phyloP scores from a whole-genome alignment of 306 rosid genomes.

The Luffa acutangula region DNA sequence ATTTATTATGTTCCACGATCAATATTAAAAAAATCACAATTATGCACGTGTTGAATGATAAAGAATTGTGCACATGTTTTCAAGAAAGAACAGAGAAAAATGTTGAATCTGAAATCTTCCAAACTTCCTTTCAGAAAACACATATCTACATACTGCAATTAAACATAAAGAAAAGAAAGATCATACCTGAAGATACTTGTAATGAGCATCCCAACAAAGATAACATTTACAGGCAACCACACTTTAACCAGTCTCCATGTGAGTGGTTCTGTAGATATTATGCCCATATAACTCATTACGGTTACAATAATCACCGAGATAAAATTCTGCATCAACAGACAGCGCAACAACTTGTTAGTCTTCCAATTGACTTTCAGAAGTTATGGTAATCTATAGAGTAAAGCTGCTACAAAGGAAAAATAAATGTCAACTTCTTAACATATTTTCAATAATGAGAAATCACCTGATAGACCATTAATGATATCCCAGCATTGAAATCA shows the following conservation, averaged over 20 bases:
- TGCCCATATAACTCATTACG: constrained; percentile 53
- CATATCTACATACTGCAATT: neutral
- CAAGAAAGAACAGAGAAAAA: neutral
- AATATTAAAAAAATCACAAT: neutral
- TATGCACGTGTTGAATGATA: neutral
- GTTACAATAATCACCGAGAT: constrained; percentile 74
- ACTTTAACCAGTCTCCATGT: constrained; percentile 89
- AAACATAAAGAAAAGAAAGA: neutral
- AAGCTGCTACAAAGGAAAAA: neutral
- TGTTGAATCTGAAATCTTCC: neutral
- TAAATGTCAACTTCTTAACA: neutral
- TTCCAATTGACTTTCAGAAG: neutral
- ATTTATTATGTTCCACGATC: neutral
- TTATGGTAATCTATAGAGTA: neutral
- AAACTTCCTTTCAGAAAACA: neutral
- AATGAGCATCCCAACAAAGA: constrained; percentile 91
- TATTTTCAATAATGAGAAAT: constrained; percentile 1
- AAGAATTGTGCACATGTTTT: neutral
- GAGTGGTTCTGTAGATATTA: constrained; percentile 76
- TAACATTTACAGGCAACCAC: constrained; percentile 90
- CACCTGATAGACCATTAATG: constrained; percentile 94
- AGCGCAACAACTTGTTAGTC: constrained; percentile 11
- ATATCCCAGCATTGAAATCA: constrained; percentile 82
- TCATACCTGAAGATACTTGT: constrained; percentile 98
- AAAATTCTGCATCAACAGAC: constrained; percentile 63